Base-by-base conservation (phyloP, 768 basidiomycete genomes). In the Zangia roseola region DNA sequence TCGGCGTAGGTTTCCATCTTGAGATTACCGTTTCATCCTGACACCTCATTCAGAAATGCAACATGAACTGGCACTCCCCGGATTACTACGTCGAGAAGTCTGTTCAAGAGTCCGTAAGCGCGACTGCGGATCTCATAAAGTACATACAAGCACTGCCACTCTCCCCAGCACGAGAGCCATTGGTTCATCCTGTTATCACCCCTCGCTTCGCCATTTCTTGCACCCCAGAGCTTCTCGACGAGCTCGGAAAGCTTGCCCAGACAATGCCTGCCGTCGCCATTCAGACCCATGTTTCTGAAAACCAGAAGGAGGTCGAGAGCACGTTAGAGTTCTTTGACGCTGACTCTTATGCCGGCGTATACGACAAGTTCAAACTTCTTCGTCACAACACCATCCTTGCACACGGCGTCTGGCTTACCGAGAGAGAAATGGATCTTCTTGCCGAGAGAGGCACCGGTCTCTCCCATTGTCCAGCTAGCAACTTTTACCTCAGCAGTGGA, bases 131-230 rank as follows among this genome's bases (percentile, higher is more conserved):
- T 16, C 74, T 94, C 23, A 84, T 98, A 54, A 49, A 73, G 0
- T 71, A 94, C 69, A 85, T 97, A 59, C 80, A 79, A 33, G 62
- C 76, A 5, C 69, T 91, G 41, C 66, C 78, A 3, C 62, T 65
- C 10, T 58, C 69, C 20, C 54, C 60, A 21, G 53, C 59, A 21
- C 61, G 64, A 39, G 72, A 76, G 49, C 75, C 81, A 2, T 81
- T 94, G 7, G 87, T 98, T 10, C 88, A 89, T 47, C 95, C 95
- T 5, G 83, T 93, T 59, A 71, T 97, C 36, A 97, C 95, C 0
- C 95, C 95, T 13, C 88, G 95, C n/a, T 98, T 97, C 66, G 95
- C 95, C 20, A 87, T 97, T 50, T 84, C 90, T 10, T 95, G 93
- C 69, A 83, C 93, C 0, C 66, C 75, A 12, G 70, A 79, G n/a